A percentile compares a stretch with the other conserved stretches of the same genome.
Evolutionary conservation across 208 protist species (phyloP).

Genomic region (Naegleria gruberi): DNA sequence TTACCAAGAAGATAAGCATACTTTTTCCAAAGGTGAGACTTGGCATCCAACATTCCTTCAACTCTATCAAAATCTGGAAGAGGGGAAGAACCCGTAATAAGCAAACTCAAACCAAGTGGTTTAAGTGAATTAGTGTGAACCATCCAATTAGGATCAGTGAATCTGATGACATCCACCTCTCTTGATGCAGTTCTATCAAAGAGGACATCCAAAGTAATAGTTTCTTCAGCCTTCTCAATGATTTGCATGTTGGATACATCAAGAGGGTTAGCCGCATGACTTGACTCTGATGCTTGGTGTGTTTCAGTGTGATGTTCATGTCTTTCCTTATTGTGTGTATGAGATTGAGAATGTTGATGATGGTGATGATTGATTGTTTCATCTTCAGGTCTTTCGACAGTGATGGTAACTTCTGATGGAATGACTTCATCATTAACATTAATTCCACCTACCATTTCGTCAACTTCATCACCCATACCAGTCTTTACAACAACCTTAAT

Average conservation of each 20-base stretch:
- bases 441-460: not conserved
- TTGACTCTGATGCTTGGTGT: not conserved
- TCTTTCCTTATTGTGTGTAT: not conserved
- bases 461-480: not conserved
- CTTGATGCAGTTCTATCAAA: not conserved
- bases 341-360: not conserved
- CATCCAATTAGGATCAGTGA: conserved; percentile 1
- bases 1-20: conserved; percentile 49
- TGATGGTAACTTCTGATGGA: not conserved
- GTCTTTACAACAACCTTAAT: not conserved
- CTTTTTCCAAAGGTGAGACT: conserved; percentile 33
- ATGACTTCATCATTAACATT: not conserved
- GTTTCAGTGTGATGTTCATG: not conserved
- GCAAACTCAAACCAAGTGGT: not conserved
- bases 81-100: not conserved
- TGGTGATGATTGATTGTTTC: not conserved
- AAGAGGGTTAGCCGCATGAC: too few species aligned
- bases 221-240: not conserved
- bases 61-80: not conserved
- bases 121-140: not conserved
- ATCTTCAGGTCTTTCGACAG: not conserved
- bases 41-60: conserved; percentile 15
- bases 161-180: not conserved
- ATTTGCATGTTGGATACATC: not conserved
- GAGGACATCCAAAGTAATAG: not conserved